Evolutionary conservation across 2,329 filamentous ascomycete species (phyloP), one percentile per base, ranked within the genome.

Genomic region (Pseudocercospora pini-densiflorae): DNA sequence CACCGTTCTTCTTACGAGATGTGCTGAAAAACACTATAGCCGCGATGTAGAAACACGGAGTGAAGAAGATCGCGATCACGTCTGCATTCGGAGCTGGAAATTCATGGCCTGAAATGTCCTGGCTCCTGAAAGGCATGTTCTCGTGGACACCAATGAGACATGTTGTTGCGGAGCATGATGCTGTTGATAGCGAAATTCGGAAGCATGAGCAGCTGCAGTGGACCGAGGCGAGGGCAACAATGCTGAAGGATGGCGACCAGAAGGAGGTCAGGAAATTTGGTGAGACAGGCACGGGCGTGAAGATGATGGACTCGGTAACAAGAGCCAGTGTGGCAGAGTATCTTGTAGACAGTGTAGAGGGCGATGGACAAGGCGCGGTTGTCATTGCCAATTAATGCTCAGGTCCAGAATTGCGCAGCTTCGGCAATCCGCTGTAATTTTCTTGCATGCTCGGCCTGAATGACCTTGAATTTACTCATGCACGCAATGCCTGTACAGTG

Each of bases 41-140:
- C 0, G 76, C 73, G 3, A 82, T 83, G 79, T 75, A 79, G 59
- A 73, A 76, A 19, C 75, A 76, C 57, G 73, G 73, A 0, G 75
- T 79, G 59, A 67, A 55, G 7, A 85, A 84, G 60, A 70, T 86
- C 1, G 78, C 87, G 27, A 77, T 85, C 57, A 81, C 87, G 75
- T 84, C 82, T 12, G 81, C 83, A 1, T 81, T 84, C 66, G 86
- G 86, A 10, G 80, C 82, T 0, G 84, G 81, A 0, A 74, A 78
- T 31, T 86, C 84, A 4, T 83, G 78, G 73, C 21, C 23, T 12
- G 23, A n/a, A 14, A 54, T 54, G 24, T 29, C 23, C 14, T 54
- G 49, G 19, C 49, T 54, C 9, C 49, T 24, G 49, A 54, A 29
- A 16, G 14, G 6, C 14, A n/a, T 29, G 49, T 54, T 29, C 8